Conservation (phyloP, 2,329 filamentous ascomycete genomes). For the Cladosporium colombiae region DNA sequence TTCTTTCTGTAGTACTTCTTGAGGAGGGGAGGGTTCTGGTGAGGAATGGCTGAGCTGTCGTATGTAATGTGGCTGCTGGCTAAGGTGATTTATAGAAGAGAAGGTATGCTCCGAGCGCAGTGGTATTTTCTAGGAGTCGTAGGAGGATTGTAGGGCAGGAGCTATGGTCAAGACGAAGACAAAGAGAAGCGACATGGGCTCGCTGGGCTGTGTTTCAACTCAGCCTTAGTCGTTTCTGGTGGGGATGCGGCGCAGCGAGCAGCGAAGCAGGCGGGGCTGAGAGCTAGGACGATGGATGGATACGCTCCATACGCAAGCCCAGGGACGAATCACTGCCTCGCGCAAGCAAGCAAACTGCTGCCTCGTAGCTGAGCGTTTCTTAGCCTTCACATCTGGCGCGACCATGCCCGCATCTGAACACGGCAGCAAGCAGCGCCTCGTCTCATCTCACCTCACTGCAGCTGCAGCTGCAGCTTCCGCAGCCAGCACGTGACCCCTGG, state of each 20-base stretch:
- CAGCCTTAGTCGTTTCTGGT: constrained; percentile 7
- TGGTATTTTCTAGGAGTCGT: neutral
- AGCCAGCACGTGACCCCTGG: neutral
- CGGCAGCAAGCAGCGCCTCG: neutral
- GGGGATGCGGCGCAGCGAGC: neutral
- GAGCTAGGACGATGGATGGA: neutral
- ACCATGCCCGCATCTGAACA: neutral
- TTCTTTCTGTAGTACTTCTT: neutral
- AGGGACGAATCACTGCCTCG: neutral
- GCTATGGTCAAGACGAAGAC: neutral
- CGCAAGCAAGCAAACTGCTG: neutral
- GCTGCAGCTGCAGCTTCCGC: neutral
- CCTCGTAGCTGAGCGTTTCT: neutral
- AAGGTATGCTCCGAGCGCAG: neutral
- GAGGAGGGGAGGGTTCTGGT: neutral
- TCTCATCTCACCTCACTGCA: neutral
- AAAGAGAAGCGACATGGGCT: neutral
- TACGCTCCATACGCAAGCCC: neutral
- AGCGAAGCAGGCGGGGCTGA: neutral
- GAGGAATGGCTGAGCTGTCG: neutral
- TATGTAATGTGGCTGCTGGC: neutral
- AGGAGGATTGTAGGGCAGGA: neutral
- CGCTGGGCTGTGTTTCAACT: constrained; percentile 5
- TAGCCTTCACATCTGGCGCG: neutral
- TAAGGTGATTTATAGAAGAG: neutral